These are phyloP conservation scores for Echria macrotheca DNA, from an alignment of 495 filamentous ascomycete genomes.

Conservation along the genomic window DNA sequence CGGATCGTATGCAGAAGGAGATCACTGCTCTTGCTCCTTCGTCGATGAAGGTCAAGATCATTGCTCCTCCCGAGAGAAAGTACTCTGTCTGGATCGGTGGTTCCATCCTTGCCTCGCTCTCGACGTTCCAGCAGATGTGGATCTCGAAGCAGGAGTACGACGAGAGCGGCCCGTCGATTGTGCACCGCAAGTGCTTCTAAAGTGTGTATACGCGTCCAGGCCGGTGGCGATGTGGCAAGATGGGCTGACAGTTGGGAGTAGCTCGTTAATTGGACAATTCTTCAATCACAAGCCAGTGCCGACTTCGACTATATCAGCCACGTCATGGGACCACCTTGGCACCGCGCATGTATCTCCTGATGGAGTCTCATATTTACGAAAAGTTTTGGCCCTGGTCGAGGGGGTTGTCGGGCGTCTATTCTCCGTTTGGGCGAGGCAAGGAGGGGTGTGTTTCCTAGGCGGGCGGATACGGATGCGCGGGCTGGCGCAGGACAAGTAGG, in stretches of 20 bases:
- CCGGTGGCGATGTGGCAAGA: background rate
- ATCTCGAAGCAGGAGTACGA: slow-evolving; percentile 99
- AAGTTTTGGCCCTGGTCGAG: slow-evolving; percentile 44
- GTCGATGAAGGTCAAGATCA: slow-evolving; percentile 99
- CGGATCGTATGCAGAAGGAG: slow-evolving; percentile 99
- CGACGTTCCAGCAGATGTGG: slow-evolving; percentile 99
- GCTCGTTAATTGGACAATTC: slow-evolving; percentile 18
- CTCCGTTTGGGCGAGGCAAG: slow-evolving; percentile 38
- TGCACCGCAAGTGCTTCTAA: slow-evolving; percentile 99
- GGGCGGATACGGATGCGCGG: slow-evolving; percentile 29
- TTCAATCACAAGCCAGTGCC: slow-evolving; percentile 29
- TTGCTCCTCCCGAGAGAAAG: slow-evolving; percentile 94
- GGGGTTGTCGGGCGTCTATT: slow-evolving; percentile 41
- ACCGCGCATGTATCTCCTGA: slow-evolving; percentile 39
- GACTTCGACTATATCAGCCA: slow-evolving; percentile 28
- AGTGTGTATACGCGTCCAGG: slow-evolving; percentile 32
- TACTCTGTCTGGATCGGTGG: slow-evolving; percentile 99
- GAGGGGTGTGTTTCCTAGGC: slow-evolving; percentile 37
- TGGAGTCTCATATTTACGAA: slow-evolving; percentile 46
- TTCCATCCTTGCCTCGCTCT: slow-evolving; percentile 98
- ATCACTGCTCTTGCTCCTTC: slow-evolving; percentile 98
- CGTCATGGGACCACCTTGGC: slow-evolving; percentile 31
- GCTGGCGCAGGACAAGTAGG: slow-evolving; percentile 41
- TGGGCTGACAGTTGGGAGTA: background rate
- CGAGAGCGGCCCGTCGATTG: slow-evolving; percentile 97